phyloP scores from a whole-genome alignment of 768 basidiomycete species.

The Wakefieldia striispora region DNA sequence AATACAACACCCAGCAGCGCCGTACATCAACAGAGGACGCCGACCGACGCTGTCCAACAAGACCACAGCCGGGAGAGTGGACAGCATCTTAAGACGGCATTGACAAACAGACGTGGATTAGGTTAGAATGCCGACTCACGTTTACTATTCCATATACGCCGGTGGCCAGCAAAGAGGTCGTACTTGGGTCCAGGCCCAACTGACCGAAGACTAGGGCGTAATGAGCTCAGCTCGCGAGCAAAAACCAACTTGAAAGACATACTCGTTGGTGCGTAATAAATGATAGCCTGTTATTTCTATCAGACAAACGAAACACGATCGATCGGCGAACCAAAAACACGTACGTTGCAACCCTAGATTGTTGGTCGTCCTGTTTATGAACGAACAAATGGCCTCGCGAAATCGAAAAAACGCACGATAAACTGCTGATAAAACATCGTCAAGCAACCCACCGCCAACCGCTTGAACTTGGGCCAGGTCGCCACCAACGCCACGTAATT shows the following conservation, averaged over 20 bases:
- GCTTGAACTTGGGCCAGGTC: conserved; percentile 32
- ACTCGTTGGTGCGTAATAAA: conserved; percentile 28
- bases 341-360: conserved; percentile 27
- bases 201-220: conserved; percentile 36
- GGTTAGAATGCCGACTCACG: conserved; percentile 5
- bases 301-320: conserved; percentile 3
- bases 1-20: conserved; percentile 34
- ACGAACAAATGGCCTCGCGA: not conserved
- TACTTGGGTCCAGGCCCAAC: conserved; percentile 39
- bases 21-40: conserved; percentile 39
- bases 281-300: conserved; percentile 21
- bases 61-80: conserved; percentile 37
- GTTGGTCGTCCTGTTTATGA: not conserved
- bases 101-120: not conserved
- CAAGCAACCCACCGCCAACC: conserved; percentile 29
- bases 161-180: conserved; percentile 41
- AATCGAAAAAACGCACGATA: conserved; percentile 20
- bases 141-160: conserved; percentile 40
- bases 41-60: conserved; percentile 38
- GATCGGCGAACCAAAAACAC: not conserved
- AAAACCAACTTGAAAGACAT: conserved; percentile 1
- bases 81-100: conserved; percentile 24
- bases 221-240: conserved; percentile 10
- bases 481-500: conserved; percentile 26
- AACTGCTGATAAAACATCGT: conserved; percentile 35